Conservation (phyloP, 2,329 filamentous ascomycete genomes). For the Penicillium sp. region DNA sequence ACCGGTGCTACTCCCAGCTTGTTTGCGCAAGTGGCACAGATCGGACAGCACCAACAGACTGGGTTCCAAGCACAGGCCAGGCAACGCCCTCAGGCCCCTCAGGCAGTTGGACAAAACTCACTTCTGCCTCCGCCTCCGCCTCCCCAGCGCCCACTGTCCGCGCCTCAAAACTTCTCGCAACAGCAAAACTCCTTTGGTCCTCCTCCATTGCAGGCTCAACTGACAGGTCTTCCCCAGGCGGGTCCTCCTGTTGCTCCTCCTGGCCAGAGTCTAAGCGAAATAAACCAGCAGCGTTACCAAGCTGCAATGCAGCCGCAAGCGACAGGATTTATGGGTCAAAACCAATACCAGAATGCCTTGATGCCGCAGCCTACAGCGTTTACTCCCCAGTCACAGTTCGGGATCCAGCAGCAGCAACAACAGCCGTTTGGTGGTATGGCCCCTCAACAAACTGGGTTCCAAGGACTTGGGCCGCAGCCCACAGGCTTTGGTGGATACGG, state of each 20-base stretch:
- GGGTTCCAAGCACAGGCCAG: conserved; percentile 48
- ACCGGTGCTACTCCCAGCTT: conserved; percentile 49
- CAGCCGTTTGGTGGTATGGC: conserved; percentile 22
- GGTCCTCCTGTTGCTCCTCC: conserved; percentile 61
- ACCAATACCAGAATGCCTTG: conserved; percentile 42
- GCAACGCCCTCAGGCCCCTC: conserved; percentile 70
- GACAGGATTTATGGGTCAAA: conserved; percentile 57
- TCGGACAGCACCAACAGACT: conserved; percentile 30
- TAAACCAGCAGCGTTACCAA: conserved; percentile 65
- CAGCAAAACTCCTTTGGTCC: conserved; percentile 70
- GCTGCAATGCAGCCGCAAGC: conserved; percentile 60
- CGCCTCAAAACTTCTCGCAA: conserved; percentile 73
- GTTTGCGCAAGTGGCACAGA: conserved; percentile 49
- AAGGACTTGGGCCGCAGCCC: conserved; percentile 50
- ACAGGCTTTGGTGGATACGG: conserved; percentile 53
- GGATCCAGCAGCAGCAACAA: conserved; percentile 49
- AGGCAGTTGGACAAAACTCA: conserved; percentile 58
- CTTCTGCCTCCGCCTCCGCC: conserved; percentile 78
- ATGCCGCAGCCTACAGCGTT: conserved; percentile 50
- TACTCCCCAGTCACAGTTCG: conserved; percentile 46
- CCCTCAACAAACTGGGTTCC: conserved; percentile 45
- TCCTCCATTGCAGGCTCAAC: conserved; percentile 75
- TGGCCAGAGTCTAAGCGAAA: conserved; percentile 73
- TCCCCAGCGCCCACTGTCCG: conserved; percentile 77
- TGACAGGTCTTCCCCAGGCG: conserved; percentile 68